Evolutionary conservation across 257 asterid species (phyloP), one percentile per base, ranked within the genome.

Genomic region (Ocimum tenuiflorum): DNA sequence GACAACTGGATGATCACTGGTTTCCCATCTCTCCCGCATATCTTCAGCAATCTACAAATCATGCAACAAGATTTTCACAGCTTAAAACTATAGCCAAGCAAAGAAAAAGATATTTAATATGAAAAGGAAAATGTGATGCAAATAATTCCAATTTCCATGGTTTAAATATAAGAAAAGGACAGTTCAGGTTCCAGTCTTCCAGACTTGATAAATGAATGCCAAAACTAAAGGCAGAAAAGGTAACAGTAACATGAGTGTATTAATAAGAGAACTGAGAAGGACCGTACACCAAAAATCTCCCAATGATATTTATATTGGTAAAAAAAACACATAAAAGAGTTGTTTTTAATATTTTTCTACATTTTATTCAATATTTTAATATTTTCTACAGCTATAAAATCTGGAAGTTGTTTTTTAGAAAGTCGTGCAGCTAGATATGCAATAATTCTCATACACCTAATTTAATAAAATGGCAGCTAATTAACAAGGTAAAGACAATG

Each of bases 1-100:
- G 75, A 94, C 97, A 52, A 86, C 81, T 60, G 96, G 97, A 80
- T 85, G 88, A 77, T 94, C 99, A 72, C 96, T 90, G 13, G 97
- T 90, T 67, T 94, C 97, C 95, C 97, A 94, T 74, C 87, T 86
- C 86, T 88, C 99, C 60, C 89, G 80, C 81, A 90, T 73, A 68
- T 94, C 97, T 77, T 88, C 99, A 3, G 91, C 97, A 68, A 94
- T 79, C 99, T 94, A 82, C 60, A 75, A 72, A 54, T 33, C 51
- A 60, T 27, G 15, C 46, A 65, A 69, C 54, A 51, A 66, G 71
- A 66, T 31, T 41, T n/a, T 18, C 11, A 19, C 49, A n/a, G 23
- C 58, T 48, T 62, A 35, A 48, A 22, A 51, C 23, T 11, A 53
- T 36, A 53, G 23, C 24, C 39, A 13, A 18, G n/a, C 12, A 12